Conservation (phyloP, 2,329 filamentous ascomycete species). For the Aspergillus alliaceus region DNA sequence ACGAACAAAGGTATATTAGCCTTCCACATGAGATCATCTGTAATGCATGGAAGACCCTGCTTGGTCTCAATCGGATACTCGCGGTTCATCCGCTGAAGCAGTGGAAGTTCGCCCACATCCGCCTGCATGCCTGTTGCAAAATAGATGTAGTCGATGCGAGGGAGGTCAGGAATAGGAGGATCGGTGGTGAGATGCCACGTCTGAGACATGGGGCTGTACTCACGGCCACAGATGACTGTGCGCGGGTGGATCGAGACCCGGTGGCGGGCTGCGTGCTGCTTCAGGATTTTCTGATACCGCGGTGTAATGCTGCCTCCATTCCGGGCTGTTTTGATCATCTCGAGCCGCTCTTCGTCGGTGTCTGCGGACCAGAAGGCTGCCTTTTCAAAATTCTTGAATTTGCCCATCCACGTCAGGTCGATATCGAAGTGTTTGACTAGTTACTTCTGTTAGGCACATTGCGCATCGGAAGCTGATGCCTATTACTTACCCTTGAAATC, state of each 20-base stretch:
- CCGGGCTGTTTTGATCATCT: constrained; percentile 65
- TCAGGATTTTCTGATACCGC: constrained; percentile 65
- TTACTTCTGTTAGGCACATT: background rate
- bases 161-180: constrained; percentile 53
- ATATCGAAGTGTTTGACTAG: constrained; percentile 75
- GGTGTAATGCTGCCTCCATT: constrained; percentile 77
- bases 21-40: constrained; percentile 73
- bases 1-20: constrained; percentile 72
- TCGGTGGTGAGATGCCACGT: constrained; percentile 55
- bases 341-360: constrained; percentile 65
- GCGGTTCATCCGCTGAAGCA: constrained; percentile 59
- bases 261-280: constrained; percentile 56
- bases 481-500: constrained; percentile 42
- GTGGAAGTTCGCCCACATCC: constrained; percentile 61
- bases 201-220: constrained; percentile 50
- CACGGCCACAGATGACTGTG: constrained; percentile 56
- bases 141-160: constrained; percentile 66
- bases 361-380: constrained; percentile 76
- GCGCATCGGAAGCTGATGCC: background rate
- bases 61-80: constrained; percentile 62
- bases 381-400: constrained; percentile 76
- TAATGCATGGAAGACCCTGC: constrained; percentile 71
- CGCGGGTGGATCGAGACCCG: constrained; percentile 58
- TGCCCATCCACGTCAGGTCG: constrained; percentile 75
- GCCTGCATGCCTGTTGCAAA: constrained; percentile 72